These are phyloP conservation scores for Podospora bellae-mahoneyi DNA, from an alignment of 495 filamentous ascomycete genomes.

Conservation along the genomic window DNA sequence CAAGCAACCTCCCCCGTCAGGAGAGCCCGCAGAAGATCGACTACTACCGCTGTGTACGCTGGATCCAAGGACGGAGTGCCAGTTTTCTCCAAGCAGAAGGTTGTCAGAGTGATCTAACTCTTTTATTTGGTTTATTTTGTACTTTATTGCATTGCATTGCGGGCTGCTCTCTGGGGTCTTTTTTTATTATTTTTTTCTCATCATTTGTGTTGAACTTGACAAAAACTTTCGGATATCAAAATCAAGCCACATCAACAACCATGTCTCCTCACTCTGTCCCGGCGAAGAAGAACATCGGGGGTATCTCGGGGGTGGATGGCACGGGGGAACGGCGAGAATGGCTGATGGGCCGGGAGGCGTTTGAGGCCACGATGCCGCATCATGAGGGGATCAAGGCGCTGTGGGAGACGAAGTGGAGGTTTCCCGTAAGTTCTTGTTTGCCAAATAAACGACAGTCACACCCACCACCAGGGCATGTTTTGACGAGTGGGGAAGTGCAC, in stretches of 20 bases:
- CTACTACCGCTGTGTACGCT: conserved; percentile 22
- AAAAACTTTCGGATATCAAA: conserved; percentile 6
- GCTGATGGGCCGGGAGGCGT: conserved; percentile 41
- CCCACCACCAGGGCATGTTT: background rate
- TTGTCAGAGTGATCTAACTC: conserved; percentile 27
- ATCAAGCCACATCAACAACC: conserved; percentile 6
- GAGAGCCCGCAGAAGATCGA: conserved; percentile 29
- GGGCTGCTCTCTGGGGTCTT: background rate
- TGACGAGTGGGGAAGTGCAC: conserved; percentile 41
- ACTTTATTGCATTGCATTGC: conserved; percentile 1
- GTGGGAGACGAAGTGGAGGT: conserved; percentile 81
- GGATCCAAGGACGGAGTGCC: conserved; percentile 31
- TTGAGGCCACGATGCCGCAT: conserved; percentile 52
- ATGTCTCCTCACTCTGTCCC: conserved; percentile 28
- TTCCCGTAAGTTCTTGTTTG: conserved; percentile 47
- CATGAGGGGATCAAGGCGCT: conserved; percentile 69
- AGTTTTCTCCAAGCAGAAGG: conserved; percentile 32
- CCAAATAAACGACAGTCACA: background rate
- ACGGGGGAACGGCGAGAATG: conserved; percentile 21
- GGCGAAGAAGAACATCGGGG: background rate
- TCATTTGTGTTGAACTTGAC: background rate
- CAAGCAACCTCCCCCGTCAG: conserved; percentile 17
- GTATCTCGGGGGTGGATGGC: background rate
- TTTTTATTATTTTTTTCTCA: background rate
- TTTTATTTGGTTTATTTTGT: background rate